Conservation (phyloP, 352 stramenopile genomes). For the Phytopythium mirpurense region DNA sequence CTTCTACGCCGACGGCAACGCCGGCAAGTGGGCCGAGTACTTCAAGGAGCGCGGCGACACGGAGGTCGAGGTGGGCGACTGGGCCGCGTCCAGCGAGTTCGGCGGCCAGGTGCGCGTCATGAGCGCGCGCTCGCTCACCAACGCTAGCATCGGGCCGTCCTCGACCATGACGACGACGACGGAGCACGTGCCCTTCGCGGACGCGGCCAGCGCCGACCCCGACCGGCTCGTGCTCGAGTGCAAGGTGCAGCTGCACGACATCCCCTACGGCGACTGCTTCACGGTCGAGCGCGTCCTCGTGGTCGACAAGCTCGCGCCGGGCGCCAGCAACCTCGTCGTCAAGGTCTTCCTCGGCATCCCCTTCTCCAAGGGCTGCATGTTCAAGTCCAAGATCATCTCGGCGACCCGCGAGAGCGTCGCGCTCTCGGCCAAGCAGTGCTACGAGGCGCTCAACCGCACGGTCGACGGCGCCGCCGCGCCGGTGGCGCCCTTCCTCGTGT, state of each 20-base stretch:
- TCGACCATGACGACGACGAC: conserved; percentile 82
- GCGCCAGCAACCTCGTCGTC: conserved; percentile 31
- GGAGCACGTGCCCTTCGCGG: conserved; percentile 51
- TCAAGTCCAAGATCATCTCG: conserved; percentile 88
- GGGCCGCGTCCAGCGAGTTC: conserved; percentile 56
- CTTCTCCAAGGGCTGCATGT: conserved; percentile 87
- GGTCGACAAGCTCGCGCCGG: conserved; percentile 39
- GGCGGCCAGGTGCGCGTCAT: conserved; percentile 61
- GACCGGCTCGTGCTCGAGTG: conserved; percentile 59
- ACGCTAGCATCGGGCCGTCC: conserved; percentile 76
- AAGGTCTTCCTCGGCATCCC: conserved; percentile 74
- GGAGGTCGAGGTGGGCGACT: conserved; percentile 66
- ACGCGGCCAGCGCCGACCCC: conserved; percentile 24
- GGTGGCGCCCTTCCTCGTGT: conserved; percentile 58
- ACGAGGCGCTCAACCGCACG: conserved; percentile 56
- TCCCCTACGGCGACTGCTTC: conserved; percentile 85
- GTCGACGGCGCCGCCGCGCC: conserved; percentile 18
- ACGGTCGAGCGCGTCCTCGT: conserved; percentile 65
- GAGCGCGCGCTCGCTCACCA: conserved; percentile 68
- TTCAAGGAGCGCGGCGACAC: conserved; percentile 72
- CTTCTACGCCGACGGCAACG: conserved; percentile 56
- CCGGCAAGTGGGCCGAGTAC: conserved; percentile 44
- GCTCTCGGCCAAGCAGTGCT: conserved; percentile 48
- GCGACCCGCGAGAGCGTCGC: conserved; percentile 57
- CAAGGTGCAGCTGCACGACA: conserved; percentile 72